Conservation (phyloP, 768 basidiomycete genomes). For the Mrakia gelida region DNA sequence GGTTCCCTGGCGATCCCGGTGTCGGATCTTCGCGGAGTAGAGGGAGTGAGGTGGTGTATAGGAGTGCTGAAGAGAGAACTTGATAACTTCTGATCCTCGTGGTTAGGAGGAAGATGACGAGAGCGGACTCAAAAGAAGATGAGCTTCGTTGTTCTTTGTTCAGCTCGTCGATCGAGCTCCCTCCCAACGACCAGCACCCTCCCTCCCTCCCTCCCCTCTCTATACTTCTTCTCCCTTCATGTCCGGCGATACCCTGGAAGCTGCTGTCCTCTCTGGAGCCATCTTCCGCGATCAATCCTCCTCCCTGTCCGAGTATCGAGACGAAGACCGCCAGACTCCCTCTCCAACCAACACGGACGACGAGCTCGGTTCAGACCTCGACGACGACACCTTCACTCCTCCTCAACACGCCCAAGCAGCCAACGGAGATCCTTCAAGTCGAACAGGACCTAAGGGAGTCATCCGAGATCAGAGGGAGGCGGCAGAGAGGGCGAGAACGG, state of each 20-base stretch:
- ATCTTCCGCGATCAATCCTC: conserved; percentile 20
- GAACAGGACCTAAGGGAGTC: conserved; percentile 32
- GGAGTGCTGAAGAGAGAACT: too few relatives aligned
- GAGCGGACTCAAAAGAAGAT: too few relatives aligned
- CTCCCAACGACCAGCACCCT: not conserved
- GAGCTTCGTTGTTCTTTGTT: too few relatives aligned
- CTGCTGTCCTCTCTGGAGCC: conserved; percentile 32
- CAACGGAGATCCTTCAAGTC: not conserved
- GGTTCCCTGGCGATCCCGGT: too few relatives aligned
- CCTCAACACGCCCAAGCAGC: not conserved
- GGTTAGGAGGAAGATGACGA: too few relatives aligned
- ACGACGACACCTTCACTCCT: conserved; percentile 13
- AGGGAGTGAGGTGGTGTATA: too few relatives aligned
- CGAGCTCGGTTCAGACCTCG: conserved; percentile 31
- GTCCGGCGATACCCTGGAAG: conserved; percentile 27
- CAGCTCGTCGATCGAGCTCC: too few relatives aligned
- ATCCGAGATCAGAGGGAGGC: conserved; percentile 21
- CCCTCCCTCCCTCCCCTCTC: not conserved
- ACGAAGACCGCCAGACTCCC: conserved; percentile 24
- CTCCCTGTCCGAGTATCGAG: conserved; percentile 18
- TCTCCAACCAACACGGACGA: conserved; percentile 31
- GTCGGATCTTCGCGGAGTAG: too few relatives aligned
- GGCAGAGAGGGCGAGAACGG: not conserved
- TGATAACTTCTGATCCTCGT: too few relatives aligned
- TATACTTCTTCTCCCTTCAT: conserved; percentile 5